Conservation (phyloP, 2,329 filamentous ascomycete genomes). For the Aspergillus vadensis region DNA sequence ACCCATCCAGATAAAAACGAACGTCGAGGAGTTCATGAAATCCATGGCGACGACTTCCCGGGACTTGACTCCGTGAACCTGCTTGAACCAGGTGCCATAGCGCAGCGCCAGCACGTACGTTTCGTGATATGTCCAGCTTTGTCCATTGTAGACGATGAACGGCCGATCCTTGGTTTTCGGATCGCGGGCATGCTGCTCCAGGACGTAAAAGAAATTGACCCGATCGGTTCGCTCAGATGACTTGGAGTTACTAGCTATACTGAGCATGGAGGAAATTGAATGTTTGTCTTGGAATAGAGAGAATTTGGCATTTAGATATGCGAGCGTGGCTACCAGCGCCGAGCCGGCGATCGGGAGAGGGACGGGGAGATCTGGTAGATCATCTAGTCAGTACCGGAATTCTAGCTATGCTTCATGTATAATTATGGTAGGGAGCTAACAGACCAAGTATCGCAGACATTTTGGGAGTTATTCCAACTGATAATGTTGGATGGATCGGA, state of each 20-base stretch:
- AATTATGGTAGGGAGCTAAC: background rate
- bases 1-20: constrained; percentile 73
- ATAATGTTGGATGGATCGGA: background rate
- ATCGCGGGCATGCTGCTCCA: constrained; percentile 67
- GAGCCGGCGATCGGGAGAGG: constrained; percentile 54
- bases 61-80: constrained; percentile 62
- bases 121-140: constrained; percentile 72
- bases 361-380: constrained; percentile 46
- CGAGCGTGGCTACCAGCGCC: constrained; percentile 66
- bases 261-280: constrained; percentile 59
- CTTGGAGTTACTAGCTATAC: constrained; percentile 47
- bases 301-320: constrained; percentile 75
- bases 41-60: constrained; percentile 79
- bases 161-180: constrained; percentile 53
- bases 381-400: background rate
- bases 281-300: constrained; percentile 66
- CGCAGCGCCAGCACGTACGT: constrained; percentile 70
- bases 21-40: constrained; percentile 78
- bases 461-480: background rate
- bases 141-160: constrained; percentile 70
- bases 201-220: constrained; percentile 71
- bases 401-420: background rate
- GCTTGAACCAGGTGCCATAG: constrained; percentile 75
- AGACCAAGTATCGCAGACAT: background rate
- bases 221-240: constrained; percentile 60